Evolutionary conservation across 495 filamentous ascomycete genomes (phyloP), one percentile per base, ranked within the genome.

Genomic region (Talaromyces nanjingensis): DNA sequence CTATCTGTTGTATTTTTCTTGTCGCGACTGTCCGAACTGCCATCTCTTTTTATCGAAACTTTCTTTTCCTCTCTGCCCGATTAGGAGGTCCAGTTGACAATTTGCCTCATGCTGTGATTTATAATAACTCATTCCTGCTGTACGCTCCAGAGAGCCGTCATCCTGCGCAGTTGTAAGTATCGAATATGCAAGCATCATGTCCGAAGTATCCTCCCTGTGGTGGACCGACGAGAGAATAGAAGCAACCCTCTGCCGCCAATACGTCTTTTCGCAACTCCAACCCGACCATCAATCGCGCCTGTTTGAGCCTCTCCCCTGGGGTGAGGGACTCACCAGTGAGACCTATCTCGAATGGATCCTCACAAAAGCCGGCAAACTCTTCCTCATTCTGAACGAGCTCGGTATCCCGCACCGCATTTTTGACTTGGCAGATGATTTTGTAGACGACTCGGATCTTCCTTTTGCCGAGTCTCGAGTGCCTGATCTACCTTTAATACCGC

Each of bases 271-370:
- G 42, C 86, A 88, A 61, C 79, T 91, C 20, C 78, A 83, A n/a
- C 83, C 85, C 12, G 81, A 86, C 14, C 84, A 88, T 71, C 81
- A 87, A 63, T 74, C 82, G 33, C 81, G 82, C 27, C 78, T 97
- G 16, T 86, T 94, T 69, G 78, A 82, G 54, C 86, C 87, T 0
- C 75, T 93, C 39, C 83, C 83, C 18, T 96, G 94, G 75, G 92
- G 91, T n/a, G 91, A 93, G 69, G 90, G 88, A 12, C 73, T 97
- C 66, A 97, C 92, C 1, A 90, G 91, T 68, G 88, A 91, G 66
- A 96, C 91, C 1, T 98, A 97, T 70, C 87, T 91, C 74, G 93
- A 97, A 67, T 96, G 91, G 90, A 96, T 98, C 64, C 78, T 96
- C 59, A 77, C 88, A 65, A 89, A 87, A 67, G 88, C 91, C 4